Percentiles rank a stretch among this genome's conserved stretches.
phyloP scores from a whole-genome alignment of 768 basidiomycete genomes.

The Pulveroboletus sp. region DNA sequence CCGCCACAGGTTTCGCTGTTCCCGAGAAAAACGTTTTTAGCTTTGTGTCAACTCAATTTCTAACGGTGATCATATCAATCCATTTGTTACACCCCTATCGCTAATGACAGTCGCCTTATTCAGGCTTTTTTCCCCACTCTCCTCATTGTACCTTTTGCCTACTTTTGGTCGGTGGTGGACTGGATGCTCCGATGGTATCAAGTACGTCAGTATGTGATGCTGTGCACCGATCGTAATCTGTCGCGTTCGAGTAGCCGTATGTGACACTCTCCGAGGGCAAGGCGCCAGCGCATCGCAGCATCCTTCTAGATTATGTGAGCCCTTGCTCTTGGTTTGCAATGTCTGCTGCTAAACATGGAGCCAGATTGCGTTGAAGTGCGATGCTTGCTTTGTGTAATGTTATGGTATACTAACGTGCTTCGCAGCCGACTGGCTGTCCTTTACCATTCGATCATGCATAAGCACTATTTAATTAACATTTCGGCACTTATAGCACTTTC shows the following conservation, averaged over 20 bases:
- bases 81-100: neutral
- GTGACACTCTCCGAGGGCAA: constrained; percentile 52
- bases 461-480: constrained; percentile 52
- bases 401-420: constrained; percentile 3
- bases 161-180: constrained; percentile 51
- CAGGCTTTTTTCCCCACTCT: constrained; percentile 61
- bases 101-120: neutral
- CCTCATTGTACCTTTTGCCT: constrained; percentile 47
- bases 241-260: constrained; percentile 49
- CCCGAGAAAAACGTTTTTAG: constrained; percentile 48
- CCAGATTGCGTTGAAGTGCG: constrained; percentile 46
- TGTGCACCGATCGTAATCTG: constrained; percentile 1
- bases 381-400: neutral
- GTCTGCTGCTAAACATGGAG: constrained; percentile 4
- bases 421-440: constrained; percentile 43
- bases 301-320: constrained; percentile 67
- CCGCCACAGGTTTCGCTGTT: constrained; percentile 53
- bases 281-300: constrained; percentile 52
- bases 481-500: constrained; percentile 49
- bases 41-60: constrained; percentile 43
- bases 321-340: neutral
- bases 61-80: constrained; percentile 37
- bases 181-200: constrained; percentile 57
- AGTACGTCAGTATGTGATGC: constrained; percentile 33
- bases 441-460: constrained; percentile 46